Evolutionary conservation across 305 asterid species (phyloP).

Genomic region (Ilex paraguariensis): DNA sequence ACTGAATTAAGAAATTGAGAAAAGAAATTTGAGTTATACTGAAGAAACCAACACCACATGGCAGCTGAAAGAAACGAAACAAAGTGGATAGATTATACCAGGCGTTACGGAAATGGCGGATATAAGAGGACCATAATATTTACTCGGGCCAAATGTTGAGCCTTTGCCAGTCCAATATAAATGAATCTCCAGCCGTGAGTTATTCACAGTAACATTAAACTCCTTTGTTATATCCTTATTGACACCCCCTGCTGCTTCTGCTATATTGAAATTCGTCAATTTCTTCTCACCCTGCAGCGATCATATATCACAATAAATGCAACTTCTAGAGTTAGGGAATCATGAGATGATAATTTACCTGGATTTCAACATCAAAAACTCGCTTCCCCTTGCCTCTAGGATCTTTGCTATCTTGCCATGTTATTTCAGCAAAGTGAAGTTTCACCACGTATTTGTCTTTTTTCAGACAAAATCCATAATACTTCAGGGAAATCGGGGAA

Average conservation of each 20-base stretch:
- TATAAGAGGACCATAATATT: constrained; percentile 8
- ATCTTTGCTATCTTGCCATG: neutral
- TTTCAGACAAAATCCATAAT: constrained; percentile 16
- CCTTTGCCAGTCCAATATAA: constrained; percentile 4
- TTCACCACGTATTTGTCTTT: neutral
- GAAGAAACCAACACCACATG: no score
- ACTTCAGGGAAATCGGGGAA: constrained; percentile 16
- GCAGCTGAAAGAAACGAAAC: no score
- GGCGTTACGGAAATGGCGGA: constrained; percentile 11
- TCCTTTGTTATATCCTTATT: neutral
- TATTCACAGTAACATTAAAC: neutral
- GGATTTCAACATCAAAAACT: constrained; percentile 15
- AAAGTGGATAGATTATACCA: neutral
- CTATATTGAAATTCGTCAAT: constrained; percentile 10
- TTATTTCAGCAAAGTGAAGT: constrained; percentile 14
- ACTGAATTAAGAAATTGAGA: no score
- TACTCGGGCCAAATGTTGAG: neutral
- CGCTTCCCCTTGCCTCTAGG: neutral
- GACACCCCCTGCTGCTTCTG: neutral
- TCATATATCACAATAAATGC: neutral
- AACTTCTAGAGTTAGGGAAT: no score
- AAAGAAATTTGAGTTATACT: no score
- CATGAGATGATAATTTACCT: constrained; percentile 2
- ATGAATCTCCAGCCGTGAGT: constrained; percentile 7
- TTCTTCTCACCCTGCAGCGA: constrained; percentile 3